Conservation (phyloP, 768 basidiomycete species). For the Trametes cingulata region DNA sequence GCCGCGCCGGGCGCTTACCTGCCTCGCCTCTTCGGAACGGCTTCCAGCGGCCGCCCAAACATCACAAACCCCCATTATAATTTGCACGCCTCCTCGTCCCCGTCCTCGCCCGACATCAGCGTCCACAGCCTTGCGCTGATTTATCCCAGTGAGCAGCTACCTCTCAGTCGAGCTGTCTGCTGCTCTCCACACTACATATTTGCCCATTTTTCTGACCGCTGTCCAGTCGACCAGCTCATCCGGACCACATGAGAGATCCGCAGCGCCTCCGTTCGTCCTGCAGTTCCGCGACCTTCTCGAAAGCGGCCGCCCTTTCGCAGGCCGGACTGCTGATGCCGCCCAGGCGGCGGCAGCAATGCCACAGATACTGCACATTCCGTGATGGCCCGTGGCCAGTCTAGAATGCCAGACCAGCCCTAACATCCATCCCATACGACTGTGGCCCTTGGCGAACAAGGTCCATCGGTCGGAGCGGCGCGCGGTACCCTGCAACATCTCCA, state of each 20-base stretch:
- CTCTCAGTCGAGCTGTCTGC: background rate
- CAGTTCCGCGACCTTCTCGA: background rate
- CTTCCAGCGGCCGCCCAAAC: constrained; percentile 1
- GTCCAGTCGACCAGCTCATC: too few species aligned
- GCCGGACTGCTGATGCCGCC: constrained; percentile 2
- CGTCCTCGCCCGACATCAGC: background rate
- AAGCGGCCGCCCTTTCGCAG: constrained; percentile 3
- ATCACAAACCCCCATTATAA: background rate
- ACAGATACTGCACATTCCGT: background rate
- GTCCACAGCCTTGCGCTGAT: background rate
- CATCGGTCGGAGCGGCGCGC: too few species aligned
- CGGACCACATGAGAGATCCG: background rate
- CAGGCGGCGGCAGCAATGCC: background rate
- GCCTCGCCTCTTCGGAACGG: constrained; percentile 17
- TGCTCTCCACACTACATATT: too few species aligned
- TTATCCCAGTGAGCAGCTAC: background rate
- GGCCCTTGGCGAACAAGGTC: too few species aligned
- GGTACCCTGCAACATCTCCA: too few species aligned
- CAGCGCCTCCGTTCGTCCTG: background rate
- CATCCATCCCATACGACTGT: background rate
- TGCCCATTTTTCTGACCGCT: background rate
- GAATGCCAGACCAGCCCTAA: background rate
- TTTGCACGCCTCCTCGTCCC: too few species aligned
- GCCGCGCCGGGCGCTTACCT: constrained; percentile 4
- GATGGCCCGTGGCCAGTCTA: background rate